A percentile compares a stretch with the other conserved stretches of the same genome.
These are phyloP conservation scores for Perilla frutescens DNA, from an alignment of 257 asterid species.

Conservation along the genomic window DNA sequence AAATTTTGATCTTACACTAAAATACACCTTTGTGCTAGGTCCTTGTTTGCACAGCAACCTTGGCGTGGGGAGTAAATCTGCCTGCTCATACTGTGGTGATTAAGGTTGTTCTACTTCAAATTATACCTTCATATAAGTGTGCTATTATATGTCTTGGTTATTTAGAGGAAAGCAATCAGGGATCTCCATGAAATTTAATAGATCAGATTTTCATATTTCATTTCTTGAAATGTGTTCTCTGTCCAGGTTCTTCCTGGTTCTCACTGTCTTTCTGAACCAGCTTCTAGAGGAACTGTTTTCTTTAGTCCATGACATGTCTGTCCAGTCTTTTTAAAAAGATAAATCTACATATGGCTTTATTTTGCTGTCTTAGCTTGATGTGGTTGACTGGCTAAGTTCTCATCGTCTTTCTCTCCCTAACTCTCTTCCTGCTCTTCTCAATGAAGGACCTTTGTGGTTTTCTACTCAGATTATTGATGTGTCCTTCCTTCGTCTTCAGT, in stretches of 20 bases:
- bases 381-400: not conserved
- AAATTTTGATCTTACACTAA: constrained; percentile 35
- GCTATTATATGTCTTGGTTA: constrained; percentile 1
- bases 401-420: constrained; percentile 8
- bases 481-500: constrained; percentile 17
- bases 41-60: constrained; percentile 97
- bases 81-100: constrained; percentile 99
- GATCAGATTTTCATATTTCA: constrained; percentile 1
- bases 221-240: constrained; percentile 20
- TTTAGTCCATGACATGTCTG: constrained; percentile 9
- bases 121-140: constrained; percentile 32
- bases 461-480: constrained; percentile 1
- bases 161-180: constrained; percentile 15
- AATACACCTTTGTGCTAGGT: constrained; percentile 56
- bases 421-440: constrained; percentile 12
- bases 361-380: constrained; percentile 21
- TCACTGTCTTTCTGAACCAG: not conserved
- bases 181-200: constrained; percentile 11
- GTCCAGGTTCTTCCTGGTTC: constrained; percentile 19
- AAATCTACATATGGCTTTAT: not conserved
- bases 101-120: constrained; percentile 67
- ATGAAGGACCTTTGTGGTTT: not conserved
- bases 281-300: constrained; percentile 22
- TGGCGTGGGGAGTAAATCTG: constrained; percentile 99
- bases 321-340: constrained; percentile 10